Base-by-base conservation (phyloP, 2,329 filamentous ascomycete species). In the Fonsecaea pedrosoi region DNA sequence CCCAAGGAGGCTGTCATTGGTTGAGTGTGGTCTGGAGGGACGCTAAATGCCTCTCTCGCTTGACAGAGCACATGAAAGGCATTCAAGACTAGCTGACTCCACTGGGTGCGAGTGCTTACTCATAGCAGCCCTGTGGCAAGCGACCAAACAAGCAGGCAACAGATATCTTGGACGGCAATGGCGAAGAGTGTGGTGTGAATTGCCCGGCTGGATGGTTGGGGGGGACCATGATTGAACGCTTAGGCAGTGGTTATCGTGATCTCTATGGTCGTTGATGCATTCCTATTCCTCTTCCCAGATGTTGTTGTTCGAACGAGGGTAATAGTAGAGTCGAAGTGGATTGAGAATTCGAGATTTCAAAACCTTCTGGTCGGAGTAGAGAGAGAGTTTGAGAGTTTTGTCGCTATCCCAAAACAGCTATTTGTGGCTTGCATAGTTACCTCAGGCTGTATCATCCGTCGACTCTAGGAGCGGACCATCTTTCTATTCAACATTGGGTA, bases 341-440 rank as follows among this genome's bases (percentile, higher is more conserved):
- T 50, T 50, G 45, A 4, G 7, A 50, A 25, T 25, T 21, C 12
- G 45, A 25, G 10, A 25, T 25, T 25, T 3, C 25, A 25, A 25
- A 25, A 25, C 25, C 25, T 25, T 3, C 25, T 25, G 25, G 25
- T 25, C 3, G 25, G 25, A 25, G 25, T 25, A 25, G 25, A 25
- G 25, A 25, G 25, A 25, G 25, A 25, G 25, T 7, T 45, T 0
- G 9, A 50, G 10, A 21, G 18, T 8, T 5, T 50, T 50, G 45
- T 48, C 42, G 42, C 21, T 50, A 21, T 25, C 45, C 18, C 5
- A 50, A 50, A 25, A 25, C 45, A 4, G 45, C 18, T 25, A 12
- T 50, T 50, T 50, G 45, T 25, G 45, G 45, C 45, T 50, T 50
- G 45, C 45, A 50, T 25, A 50, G 25, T 50, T 50, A 50, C 18